Evolutionary conservation across 169 alveolate genomes (phyloP).

Genomic region (Babesia caballi): DNA sequence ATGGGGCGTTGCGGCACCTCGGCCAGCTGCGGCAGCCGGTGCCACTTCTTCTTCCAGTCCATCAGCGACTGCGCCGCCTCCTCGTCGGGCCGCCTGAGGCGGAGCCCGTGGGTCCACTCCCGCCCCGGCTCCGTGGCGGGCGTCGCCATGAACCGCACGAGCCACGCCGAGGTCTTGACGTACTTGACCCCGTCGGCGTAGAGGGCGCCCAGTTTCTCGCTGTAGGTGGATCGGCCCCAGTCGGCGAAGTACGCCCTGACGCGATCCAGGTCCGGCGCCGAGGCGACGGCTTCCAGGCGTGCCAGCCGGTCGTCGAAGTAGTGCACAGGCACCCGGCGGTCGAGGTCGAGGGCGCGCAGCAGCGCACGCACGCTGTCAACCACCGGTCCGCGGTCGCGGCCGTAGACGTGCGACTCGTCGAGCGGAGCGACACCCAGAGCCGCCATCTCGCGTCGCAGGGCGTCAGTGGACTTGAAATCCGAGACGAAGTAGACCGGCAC

Average conservation of each 20-base stretch:
- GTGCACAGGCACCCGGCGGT: slow-evolving; percentile 44
- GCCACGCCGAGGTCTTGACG: slow-evolving; percentile 37
- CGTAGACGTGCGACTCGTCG: not conserved
- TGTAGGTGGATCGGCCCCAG: slow-evolving; percentile 72
- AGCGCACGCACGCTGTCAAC: not conserved
- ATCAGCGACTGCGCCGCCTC: slow-evolving; percentile 16
- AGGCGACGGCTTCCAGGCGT: slow-evolving; percentile 24
- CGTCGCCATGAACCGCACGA: slow-evolving; percentile 30
- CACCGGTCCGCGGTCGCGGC: slow-evolving; percentile 16
- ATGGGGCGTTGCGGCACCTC: not conserved
- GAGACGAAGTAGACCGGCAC: slow-evolving; percentile 48
- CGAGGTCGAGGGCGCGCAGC: slow-evolving; percentile 10
- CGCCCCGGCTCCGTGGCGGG: slow-evolving; percentile 46
- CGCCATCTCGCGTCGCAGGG: not conserved
- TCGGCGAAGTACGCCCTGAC: slow-evolving; percentile 69
- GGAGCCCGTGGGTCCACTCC: slow-evolving; percentile 63
- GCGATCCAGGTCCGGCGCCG: slow-evolving; percentile 5
- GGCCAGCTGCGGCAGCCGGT: slow-evolving; percentile 3
- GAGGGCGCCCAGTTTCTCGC: slow-evolving; percentile 66
- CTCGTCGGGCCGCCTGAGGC: slow-evolving; percentile 50
- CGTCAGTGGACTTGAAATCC: slow-evolving; percentile 1
- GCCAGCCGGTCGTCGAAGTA: slow-evolving; percentile 42
- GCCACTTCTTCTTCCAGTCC: slow-evolving; percentile 64
- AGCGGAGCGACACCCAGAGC: slow-evolving; percentile 7
- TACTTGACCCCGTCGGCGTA: slow-evolving; percentile 63